Evolutionary conservation across 73 alveolate genomes (phyloP).

Genomic region (Uronychia binucleata): DNA sequence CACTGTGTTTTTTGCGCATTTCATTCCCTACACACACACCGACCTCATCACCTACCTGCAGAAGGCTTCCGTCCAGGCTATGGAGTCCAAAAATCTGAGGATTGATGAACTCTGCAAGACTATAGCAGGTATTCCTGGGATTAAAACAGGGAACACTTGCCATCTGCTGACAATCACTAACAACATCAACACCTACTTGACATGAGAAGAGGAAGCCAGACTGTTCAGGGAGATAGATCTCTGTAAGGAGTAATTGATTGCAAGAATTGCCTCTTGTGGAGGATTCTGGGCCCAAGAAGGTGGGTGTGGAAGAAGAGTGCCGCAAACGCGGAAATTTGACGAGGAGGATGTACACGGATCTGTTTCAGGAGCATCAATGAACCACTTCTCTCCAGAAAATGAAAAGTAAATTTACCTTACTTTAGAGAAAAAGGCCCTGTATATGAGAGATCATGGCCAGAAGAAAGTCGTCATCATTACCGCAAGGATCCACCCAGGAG

Average conservation of each 20-base stretch:
- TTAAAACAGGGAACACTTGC: neutral
- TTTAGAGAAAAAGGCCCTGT: neutral
- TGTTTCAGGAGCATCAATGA: neutral
- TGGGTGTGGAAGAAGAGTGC: neutral
- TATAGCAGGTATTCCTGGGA: too few relatives aligned
- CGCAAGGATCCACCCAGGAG: conserved; percentile 94
- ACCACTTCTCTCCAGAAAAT: neutral
- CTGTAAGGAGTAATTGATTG: neutral
- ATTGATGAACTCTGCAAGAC: neutral
- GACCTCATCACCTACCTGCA: neutral
- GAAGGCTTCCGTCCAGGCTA: neutral
- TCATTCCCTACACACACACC: conserved; percentile 79
- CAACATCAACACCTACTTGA: neutral
- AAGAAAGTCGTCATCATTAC: conserved; percentile 69
- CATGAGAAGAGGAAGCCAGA: neutral
- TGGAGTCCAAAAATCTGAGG: neutral
- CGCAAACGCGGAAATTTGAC: neutral
- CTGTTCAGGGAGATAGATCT: neutral
- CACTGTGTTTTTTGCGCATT: conserved; percentile 86
- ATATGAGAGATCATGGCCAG: neutral
- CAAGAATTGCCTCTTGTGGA: too few relatives aligned
- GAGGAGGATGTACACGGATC: neutral
- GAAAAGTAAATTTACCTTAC: neutral
- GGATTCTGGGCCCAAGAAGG: too few relatives aligned
- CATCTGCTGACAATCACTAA: neutral